Conservation (phyloP, 2,329 filamentous ascomycete genomes). For the Elsinoe fawcettii region DNA sequence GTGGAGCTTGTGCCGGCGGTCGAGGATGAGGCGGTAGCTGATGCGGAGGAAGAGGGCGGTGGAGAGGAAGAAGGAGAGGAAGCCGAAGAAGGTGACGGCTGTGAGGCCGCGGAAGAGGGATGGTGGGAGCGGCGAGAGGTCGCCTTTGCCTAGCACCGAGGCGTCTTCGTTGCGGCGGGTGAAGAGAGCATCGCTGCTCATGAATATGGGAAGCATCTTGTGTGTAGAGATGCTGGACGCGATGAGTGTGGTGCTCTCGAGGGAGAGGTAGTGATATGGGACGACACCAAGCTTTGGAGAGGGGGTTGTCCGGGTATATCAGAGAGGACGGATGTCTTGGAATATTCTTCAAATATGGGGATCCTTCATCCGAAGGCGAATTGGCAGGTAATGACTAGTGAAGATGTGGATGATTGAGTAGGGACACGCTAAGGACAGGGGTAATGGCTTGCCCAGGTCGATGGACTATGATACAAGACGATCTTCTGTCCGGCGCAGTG, state of each 20-base stretch:
- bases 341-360: background rate
- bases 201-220: background rate
- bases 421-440: background rate
- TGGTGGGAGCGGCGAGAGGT: conserved; percentile 29
- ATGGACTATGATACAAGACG: conserved; percentile 5
- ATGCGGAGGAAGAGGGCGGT: conserved; percentile 38
- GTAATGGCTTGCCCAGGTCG: conserved; percentile 6
- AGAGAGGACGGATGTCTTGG: background rate
- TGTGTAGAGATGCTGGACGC: background rate
- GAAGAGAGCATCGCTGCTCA: conserved; percentile 6
- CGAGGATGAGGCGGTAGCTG: conserved; percentile 39
- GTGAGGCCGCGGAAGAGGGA: conserved; percentile 36
- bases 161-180: background rate
- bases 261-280: background rate
- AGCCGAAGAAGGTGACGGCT: conserved; percentile 39
- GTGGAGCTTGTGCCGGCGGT: conserved; percentile 26
- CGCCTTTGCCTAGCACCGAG: conserved; percentile 2
- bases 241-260: background rate
- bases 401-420: background rate
- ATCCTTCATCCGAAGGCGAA: background rate
- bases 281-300: background rate
- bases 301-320: background rate
- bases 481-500: background rate
- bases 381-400: background rate
- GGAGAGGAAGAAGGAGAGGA: conserved; percentile 42